Evolutionary conservation across 495 filamentous ascomycete species (phyloP), one percentile per base, ranked within the genome.

Genomic region (Hypoxylon fragiforme): DNA sequence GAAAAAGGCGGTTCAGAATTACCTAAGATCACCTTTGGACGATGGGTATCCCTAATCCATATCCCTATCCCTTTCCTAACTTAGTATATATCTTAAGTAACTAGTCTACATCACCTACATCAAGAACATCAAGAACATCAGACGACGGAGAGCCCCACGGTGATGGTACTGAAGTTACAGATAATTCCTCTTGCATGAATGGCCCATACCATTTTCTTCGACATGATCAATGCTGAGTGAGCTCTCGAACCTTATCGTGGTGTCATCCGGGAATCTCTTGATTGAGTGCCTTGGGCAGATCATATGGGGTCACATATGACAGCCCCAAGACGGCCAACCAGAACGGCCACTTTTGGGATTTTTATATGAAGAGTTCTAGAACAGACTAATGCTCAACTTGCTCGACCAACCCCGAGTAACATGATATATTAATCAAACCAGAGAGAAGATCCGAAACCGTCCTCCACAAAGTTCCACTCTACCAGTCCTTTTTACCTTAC

Each of bases 181-280:
- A 32, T n/a, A 37, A 35, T 44, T 42, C 39, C 13, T 37, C 42
- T 31, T 16, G 31, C 35, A 28, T 36, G 28, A 35, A 57, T 13
- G 30, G 14, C 28, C 39, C 44, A 38, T 24, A 31, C 49, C 45
- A 44, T 50, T 16, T 24, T 37, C 34, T 38, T 50, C 7, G 28
- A 31, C 40, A 35, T 45, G 14, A 44, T 44, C 42, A 57, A 51
- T 51, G 41, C 39, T 21, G 35, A 40, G 14, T 45, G 35, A 22
- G 24, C 47, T 9, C 47, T 51, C 32, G 42, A 51, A 42, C 37
- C 48, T 53, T 39, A 44, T 44, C 42, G 56, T 22, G 47, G 57
- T 61, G 24, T 47, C 51, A 22, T 51, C 31, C 42, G 42, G 41
- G 16, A 46, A 59, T 59, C 55, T 52, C 55, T 43, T 52, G 21